Conservation (phyloP, 2,329 filamentous ascomycete genomes). For the Cadophora sp. region DNA sequence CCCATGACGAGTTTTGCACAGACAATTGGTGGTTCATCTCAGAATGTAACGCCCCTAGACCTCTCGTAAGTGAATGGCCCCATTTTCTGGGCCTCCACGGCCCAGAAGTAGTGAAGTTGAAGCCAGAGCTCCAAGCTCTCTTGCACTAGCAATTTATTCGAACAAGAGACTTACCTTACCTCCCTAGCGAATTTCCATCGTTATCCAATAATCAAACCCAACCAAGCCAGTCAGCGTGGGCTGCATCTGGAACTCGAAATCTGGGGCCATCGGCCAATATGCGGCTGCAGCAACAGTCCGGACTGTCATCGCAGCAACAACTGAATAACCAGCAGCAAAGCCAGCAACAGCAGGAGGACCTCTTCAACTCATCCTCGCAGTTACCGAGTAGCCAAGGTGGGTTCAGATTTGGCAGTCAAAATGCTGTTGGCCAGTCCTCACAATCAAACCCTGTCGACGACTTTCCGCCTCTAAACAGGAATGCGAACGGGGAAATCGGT, state of each 20-base stretch:
- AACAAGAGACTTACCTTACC: slow-evolving; percentile 27
- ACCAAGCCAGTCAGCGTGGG: slow-evolving; percentile 45
- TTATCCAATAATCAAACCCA: slow-evolving; percentile 64
- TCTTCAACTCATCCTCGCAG: slow-evolving; percentile 44
- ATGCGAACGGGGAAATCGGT: slow-evolving; percentile 62
- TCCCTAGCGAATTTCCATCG: slow-evolving; percentile 67
- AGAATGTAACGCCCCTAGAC: slow-evolving; percentile 67
- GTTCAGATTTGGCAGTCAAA: slow-evolving; percentile 45
- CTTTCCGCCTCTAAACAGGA: slow-evolving; percentile 66
- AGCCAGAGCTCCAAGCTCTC: neutral
- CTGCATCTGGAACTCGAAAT: slow-evolving; percentile 40
- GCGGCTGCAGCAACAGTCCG: slow-evolving; percentile 42
- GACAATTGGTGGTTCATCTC: slow-evolving; percentile 65
- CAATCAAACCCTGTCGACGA: slow-evolving; percentile 59
- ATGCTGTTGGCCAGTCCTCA: slow-evolving; percentile 43
- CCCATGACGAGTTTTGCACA: slow-evolving; percentile 70
- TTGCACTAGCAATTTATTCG: neutral
- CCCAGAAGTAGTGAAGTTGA: neutral
- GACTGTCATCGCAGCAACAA: slow-evolving; percentile 40
- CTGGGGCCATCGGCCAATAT: slow-evolving; percentile 40
- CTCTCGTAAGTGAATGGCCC: slow-evolving; percentile 61
- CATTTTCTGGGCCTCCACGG: neutral
- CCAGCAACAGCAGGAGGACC: slow-evolving; percentile 45
- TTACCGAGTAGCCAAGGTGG: slow-evolving; percentile 41
- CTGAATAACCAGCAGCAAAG: slow-evolving; percentile 41